A percentile compares a stretch with the other conserved stretches of the same genome.
Conservation (phyloP, 306 rosid species). For the Parietaria judaica region DNA sequence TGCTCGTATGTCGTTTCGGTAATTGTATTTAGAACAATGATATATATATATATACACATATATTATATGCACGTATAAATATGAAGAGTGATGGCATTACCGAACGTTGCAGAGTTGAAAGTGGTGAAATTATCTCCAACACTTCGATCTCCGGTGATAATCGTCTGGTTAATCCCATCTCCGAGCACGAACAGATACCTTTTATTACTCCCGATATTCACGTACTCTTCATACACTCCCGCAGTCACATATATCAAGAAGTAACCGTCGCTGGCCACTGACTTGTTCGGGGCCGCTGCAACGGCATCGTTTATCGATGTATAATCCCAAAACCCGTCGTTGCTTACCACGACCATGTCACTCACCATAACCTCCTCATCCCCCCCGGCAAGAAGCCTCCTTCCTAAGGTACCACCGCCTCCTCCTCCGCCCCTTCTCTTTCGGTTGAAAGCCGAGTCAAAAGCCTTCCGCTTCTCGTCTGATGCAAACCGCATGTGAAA, state of each 20-base stretch:
- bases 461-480: constrained; percentile 3
- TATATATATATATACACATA: constrained; percentile 4
- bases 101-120: constrained; percentile 29
- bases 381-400: constrained; percentile 17
- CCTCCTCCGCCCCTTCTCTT: background rate
- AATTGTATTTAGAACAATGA: too few species aligned
- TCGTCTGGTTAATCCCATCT: constrained; percentile 37
- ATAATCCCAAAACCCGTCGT: constrained; percentile 26
- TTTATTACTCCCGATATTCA: constrained; percentile 18
- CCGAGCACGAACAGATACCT: constrained; percentile 36
- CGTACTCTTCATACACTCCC: constrained; percentile 33
- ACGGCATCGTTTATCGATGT: constrained; percentile 25
- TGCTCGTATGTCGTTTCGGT: too few species aligned
- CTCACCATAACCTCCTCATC: constrained; percentile 23
- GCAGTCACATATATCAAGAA: constrained; percentile 33
- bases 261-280: constrained; percentile 28
- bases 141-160: constrained; percentile 29
- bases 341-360: constrained; percentile 28
- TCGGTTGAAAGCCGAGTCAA: constrained; percentile 7
- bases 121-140: constrained; percentile 32
- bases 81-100: background rate
- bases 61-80: background rate
- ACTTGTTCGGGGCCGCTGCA: constrained; percentile 30
- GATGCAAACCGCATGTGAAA: constrained; percentile 25
- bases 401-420: background rate